Conservation (phyloP, 306 rosid species). For the Fagus crenata region DNA sequence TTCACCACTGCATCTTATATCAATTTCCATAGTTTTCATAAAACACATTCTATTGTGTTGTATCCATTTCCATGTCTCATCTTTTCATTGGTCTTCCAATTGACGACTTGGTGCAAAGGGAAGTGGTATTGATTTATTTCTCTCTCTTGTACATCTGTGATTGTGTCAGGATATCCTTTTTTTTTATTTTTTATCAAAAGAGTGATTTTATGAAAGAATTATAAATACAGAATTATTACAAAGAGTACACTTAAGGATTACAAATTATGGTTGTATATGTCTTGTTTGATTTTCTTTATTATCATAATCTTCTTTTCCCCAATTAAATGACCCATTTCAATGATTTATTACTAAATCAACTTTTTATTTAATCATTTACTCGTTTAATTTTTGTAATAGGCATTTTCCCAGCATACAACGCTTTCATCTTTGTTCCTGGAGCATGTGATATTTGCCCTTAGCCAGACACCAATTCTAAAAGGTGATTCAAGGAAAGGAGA, state of each 20-base stretch:
- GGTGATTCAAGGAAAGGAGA: constrained; percentile 61
- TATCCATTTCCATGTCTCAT: no score
- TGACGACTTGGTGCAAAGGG: no score
- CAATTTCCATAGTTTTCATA: no score
- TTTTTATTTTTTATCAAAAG: no score
- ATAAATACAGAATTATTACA: no score
- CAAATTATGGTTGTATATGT: background rate
- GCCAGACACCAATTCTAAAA: constrained; percentile 61
- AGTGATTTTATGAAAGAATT: no score
- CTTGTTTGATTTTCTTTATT: background rate
- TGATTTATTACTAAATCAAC: background rate
- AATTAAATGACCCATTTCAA: background rate
- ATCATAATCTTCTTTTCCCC: background rate
- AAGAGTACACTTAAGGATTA: background rate
- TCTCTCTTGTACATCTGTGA: no score
- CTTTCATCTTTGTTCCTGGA: constrained; percentile 83
- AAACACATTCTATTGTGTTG: no score
- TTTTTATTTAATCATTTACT: background rate
- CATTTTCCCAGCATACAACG: constrained; percentile 84
- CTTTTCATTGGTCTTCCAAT: no score
- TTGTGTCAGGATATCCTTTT: no score
- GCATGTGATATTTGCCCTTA: constrained; percentile 70
- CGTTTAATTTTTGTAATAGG: constrained; percentile 44
- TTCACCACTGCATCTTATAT: no score
- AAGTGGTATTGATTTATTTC: no score